These are phyloP conservation scores for Petasospora fabianii DNA, from an alignment of 1,139 yeast genomes.

Conservation along the genomic window DNA sequence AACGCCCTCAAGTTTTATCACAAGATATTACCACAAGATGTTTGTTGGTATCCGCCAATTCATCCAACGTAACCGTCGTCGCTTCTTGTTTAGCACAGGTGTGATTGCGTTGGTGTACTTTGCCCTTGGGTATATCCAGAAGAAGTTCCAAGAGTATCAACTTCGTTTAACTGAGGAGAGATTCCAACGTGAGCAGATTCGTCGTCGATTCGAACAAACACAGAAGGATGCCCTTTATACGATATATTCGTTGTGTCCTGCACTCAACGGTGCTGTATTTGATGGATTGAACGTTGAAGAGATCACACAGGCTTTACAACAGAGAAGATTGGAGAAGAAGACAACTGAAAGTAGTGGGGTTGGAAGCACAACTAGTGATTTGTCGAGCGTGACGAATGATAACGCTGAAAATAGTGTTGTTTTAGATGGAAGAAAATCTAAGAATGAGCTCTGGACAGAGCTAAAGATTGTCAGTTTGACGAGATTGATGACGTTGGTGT, in stretches of 20 bases:
- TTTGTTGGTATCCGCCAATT: conserved; percentile 50
- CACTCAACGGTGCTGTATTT: conserved; percentile 61
- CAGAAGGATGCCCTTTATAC: conserved; percentile 90
- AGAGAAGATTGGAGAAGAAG: conserved; percentile 45
- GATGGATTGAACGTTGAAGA: conserved; percentile 67
- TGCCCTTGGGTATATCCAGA: conserved; percentile 53
- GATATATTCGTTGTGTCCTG: conserved; percentile 77
- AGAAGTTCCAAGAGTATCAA: conserved; percentile 62
- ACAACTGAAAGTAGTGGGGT: conserved; percentile 8
- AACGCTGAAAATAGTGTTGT: conserved; percentile 25
- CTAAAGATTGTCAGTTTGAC: conserved; percentile 74
- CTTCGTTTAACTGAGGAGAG: conserved; percentile 69
- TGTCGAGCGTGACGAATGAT: conserved; percentile 12
- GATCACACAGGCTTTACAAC: conserved; percentile 63
- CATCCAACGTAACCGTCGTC: conserved; percentile 58
- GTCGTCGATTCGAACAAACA: conserved; percentile 66
- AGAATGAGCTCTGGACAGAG: conserved; percentile 82
- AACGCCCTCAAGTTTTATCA: too few relatives aligned
- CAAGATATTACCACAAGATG: conserved; percentile 28
- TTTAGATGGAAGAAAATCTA: conserved; percentile 39
- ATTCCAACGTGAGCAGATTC: conserved; percentile 72
- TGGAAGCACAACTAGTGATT: conserved; percentile 15
- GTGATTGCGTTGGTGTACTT: conserved; percentile 57
- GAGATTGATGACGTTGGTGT: conserved; percentile 67
- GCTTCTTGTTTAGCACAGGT: conserved; percentile 55